These are phyloP conservation scores for Pseudopediastrum boryanum DNA, from an alignment of 139 green algal genomes.

Conservation along the genomic window DNA sequence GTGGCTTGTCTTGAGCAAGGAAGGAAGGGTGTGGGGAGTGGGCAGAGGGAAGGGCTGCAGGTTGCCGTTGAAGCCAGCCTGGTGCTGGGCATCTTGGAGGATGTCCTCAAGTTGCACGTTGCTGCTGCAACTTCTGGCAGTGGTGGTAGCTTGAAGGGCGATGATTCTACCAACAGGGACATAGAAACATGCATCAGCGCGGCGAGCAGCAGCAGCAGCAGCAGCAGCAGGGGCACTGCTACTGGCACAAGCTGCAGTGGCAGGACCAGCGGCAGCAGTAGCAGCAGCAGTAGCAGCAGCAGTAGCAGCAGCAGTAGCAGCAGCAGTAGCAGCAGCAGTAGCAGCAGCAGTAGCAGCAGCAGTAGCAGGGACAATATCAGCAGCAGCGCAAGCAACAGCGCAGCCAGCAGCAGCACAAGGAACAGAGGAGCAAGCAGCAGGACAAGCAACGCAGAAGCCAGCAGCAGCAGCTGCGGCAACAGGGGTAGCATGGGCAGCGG, in stretches of 20 bases:
- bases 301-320: neutral
- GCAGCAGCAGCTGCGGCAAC: neutral
- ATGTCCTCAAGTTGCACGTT: no score
- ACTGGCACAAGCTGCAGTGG: neutral
- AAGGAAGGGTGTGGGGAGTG: no score
- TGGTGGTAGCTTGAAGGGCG: no score
- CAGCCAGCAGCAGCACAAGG: neutral
- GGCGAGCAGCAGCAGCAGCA: neutral
- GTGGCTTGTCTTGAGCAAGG: no score
- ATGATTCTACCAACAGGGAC: no score
- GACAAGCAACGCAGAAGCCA: neutral
- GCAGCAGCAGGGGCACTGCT: neutral
- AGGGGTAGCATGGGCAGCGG: constrained; percentile 2
- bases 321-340: neutral
- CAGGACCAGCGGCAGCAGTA: constrained; percentile 5
- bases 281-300: neutral
- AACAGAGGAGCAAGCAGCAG: neutral
- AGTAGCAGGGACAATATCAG: neutral
- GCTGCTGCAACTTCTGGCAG: no score
- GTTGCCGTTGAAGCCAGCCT: no score
- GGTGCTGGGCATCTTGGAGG: no score
- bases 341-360: neutral
- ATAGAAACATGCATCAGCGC: no score
- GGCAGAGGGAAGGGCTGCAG: no score
- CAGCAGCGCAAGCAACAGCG: neutral